Conservation (phyloP, 202 grass and related monocot species). For the Dendrocalamus latiflorus region DNA sequence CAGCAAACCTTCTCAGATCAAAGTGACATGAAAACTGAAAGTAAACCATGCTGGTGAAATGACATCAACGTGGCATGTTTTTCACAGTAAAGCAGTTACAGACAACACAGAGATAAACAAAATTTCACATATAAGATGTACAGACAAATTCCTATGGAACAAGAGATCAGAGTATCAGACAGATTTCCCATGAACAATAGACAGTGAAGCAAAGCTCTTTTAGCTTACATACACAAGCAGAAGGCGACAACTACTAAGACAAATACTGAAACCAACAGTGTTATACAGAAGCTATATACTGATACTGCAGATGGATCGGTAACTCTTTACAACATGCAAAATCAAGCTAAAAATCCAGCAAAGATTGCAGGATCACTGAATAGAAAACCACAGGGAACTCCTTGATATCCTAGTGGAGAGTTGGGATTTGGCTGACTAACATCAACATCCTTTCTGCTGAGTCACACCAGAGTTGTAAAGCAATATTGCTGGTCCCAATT, state of each 20-base stretch:
- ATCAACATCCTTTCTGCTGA: not conserved
- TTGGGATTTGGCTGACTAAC: not conserved
- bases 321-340: not conserved
- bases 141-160: not conserved
- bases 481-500: not conserved
- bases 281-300: not conserved
- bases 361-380: not conserved
- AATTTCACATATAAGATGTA: not conserved
- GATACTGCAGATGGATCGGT: not conserved
- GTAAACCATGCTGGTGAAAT: not conserved
- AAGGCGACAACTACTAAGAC: not conserved
- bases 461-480: not conserved
- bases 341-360: not conserved
- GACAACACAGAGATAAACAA: not conserved
- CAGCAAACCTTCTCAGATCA: not conserved
- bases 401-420: not conserved
- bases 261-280: not conserved
- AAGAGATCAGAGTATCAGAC: not conserved
- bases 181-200: not conserved
- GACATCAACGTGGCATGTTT: not conserved
- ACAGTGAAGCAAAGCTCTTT: not conserved
- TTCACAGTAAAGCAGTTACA: not conserved
- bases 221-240: not conserved
- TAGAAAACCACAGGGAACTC: not conserved
- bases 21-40: not conserved